Base-by-base conservation (phyloP, 805 yeast genomes). In the Wickerhamomyces silvicola region DNA sequence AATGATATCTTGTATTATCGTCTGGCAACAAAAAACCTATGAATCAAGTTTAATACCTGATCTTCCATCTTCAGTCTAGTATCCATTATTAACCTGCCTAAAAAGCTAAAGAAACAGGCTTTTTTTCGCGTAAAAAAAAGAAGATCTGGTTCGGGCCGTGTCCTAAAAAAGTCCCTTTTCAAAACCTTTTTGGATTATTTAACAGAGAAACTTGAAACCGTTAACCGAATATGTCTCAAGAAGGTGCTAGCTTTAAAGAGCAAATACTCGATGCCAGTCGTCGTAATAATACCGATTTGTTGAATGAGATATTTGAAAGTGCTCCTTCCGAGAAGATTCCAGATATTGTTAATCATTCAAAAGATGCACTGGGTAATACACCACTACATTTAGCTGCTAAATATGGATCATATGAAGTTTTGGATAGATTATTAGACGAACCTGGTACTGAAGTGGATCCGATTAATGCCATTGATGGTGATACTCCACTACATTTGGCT, bases 361-460 rank as follows among this genome's bases (percentile, higher is more conserved):
- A 64, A 35, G 85, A 86, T 46, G 78, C 94, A 31, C 68, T 86
- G 22, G 88, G 87, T 7, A 83, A 85, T 62, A 63, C 87, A 1
- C 74, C 94, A 2, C 64, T 90, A 25, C 97, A 90, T 59, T 57
- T 92, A 21, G 82, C 94, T 22, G 81, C 92, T 24, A 69, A 69
- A 37, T 69, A 77, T 43, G 98, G 97, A 4, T 75, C 84, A 33
- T 84, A 80, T 71, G 96, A 87, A 48, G 82, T 82, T 22, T 64
- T 92, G 50, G 97, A 90, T 53, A 60, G 70, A 31, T 62, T 90
- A 13, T 65, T 90, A 38, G 97, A 90, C 55, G 78, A 81, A 33
- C 94, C 84, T 38, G 95, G 92, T 3, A 87, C 88, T 13, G 95
- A 88, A 44, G 78, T 88, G 19, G 95, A 92, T 55, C 92, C 95